Conservation (phyloP, 108 stramenopile species). For the Fragilaria crotonensis region DNA sequence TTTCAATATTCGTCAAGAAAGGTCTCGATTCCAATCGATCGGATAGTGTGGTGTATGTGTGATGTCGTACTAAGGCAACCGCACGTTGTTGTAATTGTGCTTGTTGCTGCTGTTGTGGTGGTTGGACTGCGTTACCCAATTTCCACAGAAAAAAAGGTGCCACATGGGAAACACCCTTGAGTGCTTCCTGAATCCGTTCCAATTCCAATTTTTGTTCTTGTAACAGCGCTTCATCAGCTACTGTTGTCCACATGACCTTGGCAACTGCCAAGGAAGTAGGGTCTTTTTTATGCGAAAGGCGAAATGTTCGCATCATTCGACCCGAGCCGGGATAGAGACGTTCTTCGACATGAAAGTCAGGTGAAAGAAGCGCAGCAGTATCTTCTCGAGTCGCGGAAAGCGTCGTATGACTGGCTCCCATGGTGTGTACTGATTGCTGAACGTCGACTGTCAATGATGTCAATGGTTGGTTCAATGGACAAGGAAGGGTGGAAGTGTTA, state of each 20-base stretch:
- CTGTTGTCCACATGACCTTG: slow-evolving; percentile 24
- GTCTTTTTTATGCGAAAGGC: slow-evolving; percentile 30
- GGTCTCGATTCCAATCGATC: slow-evolving; percentile 92
- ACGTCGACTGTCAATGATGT: too few relatives aligned
- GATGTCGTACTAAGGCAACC: slow-evolving; percentile 79
- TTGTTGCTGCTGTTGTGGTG: not conserved
- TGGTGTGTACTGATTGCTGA: too few relatives aligned
- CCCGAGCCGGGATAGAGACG: slow-evolving; percentile 56
- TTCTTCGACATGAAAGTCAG: slow-evolving; percentile 1
- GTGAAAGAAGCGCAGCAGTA: slow-evolving; percentile 1
- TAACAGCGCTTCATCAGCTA: slow-evolving; percentile 5
- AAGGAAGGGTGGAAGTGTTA: too few relatives aligned
- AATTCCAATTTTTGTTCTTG: slow-evolving; percentile 21
- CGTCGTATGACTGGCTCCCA: slow-evolving; percentile 34
- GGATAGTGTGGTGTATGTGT: slow-evolving; percentile 78
- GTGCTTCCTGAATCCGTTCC: slow-evolving; percentile 17
- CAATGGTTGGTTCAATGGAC: too few relatives aligned
- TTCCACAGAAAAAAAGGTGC: slow-evolving; percentile 42
- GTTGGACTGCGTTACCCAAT: not conserved
- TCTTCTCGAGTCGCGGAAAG: slow-evolving; percentile 15
- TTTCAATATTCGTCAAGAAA: slow-evolving; percentile 89
- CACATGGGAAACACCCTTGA: slow-evolving; percentile 19
- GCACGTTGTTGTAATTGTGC: slow-evolving; percentile 16
- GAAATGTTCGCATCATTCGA: slow-evolving; percentile 75
- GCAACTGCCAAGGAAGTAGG: slow-evolving; percentile 25